Evolutionary conservation across 805 yeast species (phyloP).

Genomic region (Hanseniaspora singularis): DNA sequence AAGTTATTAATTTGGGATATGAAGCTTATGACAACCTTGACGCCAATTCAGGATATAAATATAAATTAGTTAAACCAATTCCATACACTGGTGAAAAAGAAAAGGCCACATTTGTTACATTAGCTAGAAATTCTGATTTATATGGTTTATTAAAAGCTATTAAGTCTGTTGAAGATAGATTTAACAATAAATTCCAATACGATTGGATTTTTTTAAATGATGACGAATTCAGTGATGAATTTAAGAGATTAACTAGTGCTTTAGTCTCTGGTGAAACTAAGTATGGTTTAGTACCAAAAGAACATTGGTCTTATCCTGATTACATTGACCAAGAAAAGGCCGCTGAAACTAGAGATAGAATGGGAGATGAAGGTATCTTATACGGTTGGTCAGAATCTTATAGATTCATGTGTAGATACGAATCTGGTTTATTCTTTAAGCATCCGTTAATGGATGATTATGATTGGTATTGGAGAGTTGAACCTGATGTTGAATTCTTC

Average conservation of each 20-base stretch:
- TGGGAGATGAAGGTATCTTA: slow-evolving; percentile 41
- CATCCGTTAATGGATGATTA: slow-evolving; percentile 64
- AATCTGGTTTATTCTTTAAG: slow-evolving; percentile 79
- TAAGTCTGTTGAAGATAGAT: slow-evolving; percentile 75
- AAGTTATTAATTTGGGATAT: neutral
- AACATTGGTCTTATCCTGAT: slow-evolving; percentile 78
- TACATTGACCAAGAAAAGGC: slow-evolving; percentile 67
- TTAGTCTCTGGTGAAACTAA: slow-evolving; percentile 65
- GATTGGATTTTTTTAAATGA: slow-evolving; percentile 96
- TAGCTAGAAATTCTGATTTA: slow-evolving; percentile 68
- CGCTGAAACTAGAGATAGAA: slow-evolving; percentile 41
- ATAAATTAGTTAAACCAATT: slow-evolving; percentile 9
- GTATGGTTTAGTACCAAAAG: slow-evolving; percentile 70
- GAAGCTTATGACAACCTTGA: slow-evolving; percentile 6
- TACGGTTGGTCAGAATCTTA: slow-evolving; percentile 58
- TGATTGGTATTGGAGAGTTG: slow-evolving; percentile 92
- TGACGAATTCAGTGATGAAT: slow-evolving; percentile 70
- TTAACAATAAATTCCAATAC: slow-evolving; percentile 66
- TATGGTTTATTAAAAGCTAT: slow-evolving; percentile 51
- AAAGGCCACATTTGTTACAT: slow-evolving; percentile 69
- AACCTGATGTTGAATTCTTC: slow-evolving; percentile 67
- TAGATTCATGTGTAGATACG: slow-evolving; percentile 88
- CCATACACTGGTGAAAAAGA: slow-evolving; percentile 30
- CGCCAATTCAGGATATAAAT: slow-evolving; percentile 6
- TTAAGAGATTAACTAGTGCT: slow-evolving; percentile 52